Base-by-base conservation (phyloP, 768 basidiomycete genomes). In the Cyathus striatus region DNA sequence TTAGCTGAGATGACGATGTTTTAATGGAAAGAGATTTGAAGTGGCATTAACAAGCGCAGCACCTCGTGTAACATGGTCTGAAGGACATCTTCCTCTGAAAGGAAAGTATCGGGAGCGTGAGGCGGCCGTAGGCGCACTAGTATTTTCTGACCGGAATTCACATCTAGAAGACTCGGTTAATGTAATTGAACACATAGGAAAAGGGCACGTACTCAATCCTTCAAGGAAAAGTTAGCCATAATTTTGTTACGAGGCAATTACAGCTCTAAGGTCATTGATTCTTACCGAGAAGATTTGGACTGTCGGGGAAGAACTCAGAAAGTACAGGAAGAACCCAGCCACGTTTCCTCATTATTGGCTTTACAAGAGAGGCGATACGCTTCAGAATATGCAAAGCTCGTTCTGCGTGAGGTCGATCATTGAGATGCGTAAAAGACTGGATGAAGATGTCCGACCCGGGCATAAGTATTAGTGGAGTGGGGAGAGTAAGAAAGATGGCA, bases 31-130 rank as follows among this genome's bases (percentile, higher is more conserved):
- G 18, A 25, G 18, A 25, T 13, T 13, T 21, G 9, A 13, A 23
- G 18, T 38, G 24, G 1, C 4, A 16, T 36, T 13, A 9, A 5
- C 5, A 2, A 12, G 17, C 23, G 5, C 46, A 64, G 49, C 49
- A 86, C 90, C 72, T 96, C 92, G 56, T 95, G 93, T 13, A 96
- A 72, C 91, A 95, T 90, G 0, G 88, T 89, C 41, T 78, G 70
- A 2, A 95, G 69, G 3, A 96, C 68, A 12, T 85, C 76, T 41
- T 86, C 83, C 51, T 87, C 80, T 16, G 85, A 79, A 45, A 78
- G 75, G 55, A 94, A 92, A 1, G 79, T 79, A 56, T 81, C 79
- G 0, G 80, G 75, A 16, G 75, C 72, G 49, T 75, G 75, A 9
- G 81, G 66, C 10, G 84, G 91, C 12, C 94, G 77, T 16, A 98